Evolutionary conservation across 2,329 filamentous ascomycete genomes (phyloP).

Genomic region (Acrodontium crateriforme): DNA sequence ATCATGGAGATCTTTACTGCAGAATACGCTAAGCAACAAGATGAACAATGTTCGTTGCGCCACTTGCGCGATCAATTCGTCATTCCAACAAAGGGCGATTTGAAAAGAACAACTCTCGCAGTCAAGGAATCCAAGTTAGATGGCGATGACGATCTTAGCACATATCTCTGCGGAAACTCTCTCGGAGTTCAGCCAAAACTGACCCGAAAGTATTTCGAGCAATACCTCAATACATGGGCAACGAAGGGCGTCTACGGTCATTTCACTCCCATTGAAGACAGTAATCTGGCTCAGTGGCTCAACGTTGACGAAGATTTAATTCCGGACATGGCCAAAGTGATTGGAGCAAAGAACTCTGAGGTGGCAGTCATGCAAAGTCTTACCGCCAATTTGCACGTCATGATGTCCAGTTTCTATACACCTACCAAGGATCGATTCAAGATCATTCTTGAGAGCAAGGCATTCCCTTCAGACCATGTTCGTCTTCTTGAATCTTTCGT

Average conservation of each 20-base stretch:
- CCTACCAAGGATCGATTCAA: slow-evolving; percentile 55
- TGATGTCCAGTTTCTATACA: slow-evolving; percentile 73
- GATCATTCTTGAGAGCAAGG: slow-evolving; percentile 78
- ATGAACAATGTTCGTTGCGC: slow-evolving; percentile 25
- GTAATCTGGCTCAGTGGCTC: slow-evolving; percentile 58
- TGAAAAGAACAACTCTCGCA: slow-evolving; percentile 48
- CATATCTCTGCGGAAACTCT: slow-evolving; percentile 85
- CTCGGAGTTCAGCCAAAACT: slow-evolving; percentile 68
- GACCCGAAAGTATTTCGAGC: slow-evolving; percentile 50
- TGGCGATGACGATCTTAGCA: slow-evolving; percentile 31
- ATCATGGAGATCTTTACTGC: slow-evolving; percentile 9
- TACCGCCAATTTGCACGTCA: slow-evolving; percentile 65
- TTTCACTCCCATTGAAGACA: slow-evolving; percentile 55
- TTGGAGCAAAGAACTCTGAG: slow-evolving; percentile 59
- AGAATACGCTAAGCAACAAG: slow-evolving; percentile 15
- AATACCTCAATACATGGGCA: slow-evolving; percentile 72
- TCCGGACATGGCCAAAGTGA: slow-evolving; percentile 53
- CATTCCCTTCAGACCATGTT: slow-evolving; percentile 77
- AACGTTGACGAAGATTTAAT: slow-evolving; percentile 66
- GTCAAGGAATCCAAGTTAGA: slow-evolving; percentile 9
- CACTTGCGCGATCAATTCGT: slow-evolving; percentile 53
- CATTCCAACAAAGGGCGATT: slow-evolving; percentile 59
- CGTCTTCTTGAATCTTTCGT: slow-evolving; percentile 14
- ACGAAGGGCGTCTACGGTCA: slow-evolving; percentile 75
- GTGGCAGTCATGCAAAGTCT: slow-evolving; percentile 81